A percentile compares a stretch with the other conserved stretches of the same genome.
Evolutionary conservation across 345 rosid species (phyloP).

Genomic region (Sonneratia caseolaris): DNA sequence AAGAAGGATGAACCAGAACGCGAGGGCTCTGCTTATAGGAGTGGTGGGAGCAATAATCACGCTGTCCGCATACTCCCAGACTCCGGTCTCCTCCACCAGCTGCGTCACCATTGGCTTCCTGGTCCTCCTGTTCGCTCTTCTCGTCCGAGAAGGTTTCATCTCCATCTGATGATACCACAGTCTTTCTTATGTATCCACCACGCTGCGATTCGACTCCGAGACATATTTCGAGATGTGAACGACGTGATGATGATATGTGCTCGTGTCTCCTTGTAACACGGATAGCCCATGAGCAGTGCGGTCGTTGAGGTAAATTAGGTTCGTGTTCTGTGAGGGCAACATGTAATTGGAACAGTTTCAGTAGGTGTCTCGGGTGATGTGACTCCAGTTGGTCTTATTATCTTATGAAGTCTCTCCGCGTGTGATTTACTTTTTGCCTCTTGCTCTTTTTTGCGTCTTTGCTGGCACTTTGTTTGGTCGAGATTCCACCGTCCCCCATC

Average conservation of each 20-base stretch:
- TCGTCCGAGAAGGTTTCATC: slow-evolving; percentile 63
- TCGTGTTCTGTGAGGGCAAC: no score
- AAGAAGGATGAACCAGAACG: slow-evolving; percentile 33
- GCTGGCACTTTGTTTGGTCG: no score
- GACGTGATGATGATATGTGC: neutral
- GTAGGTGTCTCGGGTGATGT: no score
- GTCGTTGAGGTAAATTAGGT: neutral
- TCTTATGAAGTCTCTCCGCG: no score
- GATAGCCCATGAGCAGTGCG: no score
- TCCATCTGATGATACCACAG: slow-evolving; percentile 6
- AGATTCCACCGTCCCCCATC: no score
- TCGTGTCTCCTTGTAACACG: neutral
- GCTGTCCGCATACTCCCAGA: slow-evolving; percentile 66
- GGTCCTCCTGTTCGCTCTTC: slow-evolving; percentile 63
- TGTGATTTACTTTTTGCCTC: no score
- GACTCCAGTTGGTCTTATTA: neutral
- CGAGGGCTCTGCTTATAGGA: slow-evolving; percentile 50
- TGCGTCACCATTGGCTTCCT: slow-evolving; percentile 53
- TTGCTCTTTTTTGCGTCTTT: no score
- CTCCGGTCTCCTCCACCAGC: slow-evolving; percentile 36
- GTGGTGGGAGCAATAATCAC: slow-evolving; percentile 64
- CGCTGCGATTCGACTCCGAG: neutral
- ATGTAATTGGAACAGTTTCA: no score
- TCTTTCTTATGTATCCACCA: no score
- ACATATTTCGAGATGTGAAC: neutral